Conservation (phyloP, 108 stramenopile genomes). For the Discostella pseudostelligera region DNA sequence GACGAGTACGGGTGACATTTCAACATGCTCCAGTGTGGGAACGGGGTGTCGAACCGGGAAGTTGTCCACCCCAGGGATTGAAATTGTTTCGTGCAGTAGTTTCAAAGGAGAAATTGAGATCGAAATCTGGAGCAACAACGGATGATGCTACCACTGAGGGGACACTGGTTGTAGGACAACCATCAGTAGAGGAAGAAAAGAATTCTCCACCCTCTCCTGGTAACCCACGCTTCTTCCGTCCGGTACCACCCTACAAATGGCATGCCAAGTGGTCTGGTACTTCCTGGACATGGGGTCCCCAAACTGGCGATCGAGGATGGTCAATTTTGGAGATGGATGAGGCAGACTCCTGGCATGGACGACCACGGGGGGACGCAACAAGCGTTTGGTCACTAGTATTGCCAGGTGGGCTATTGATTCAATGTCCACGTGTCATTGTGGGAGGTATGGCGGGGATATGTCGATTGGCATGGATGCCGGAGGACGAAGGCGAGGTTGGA, state of each 20-base stretch:
- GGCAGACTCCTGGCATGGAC: slow-evolving; percentile 82
- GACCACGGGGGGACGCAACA: slow-evolving; percentile 45
- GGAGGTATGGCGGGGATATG: slow-evolving; percentile 60
- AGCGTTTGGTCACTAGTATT: slow-evolving; percentile 71
- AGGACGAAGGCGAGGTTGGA: slow-evolving; percentile 57
- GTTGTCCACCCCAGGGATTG: slow-evolving; percentile 77
- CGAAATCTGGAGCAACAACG: too few relatives aligned
- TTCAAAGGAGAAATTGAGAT: slow-evolving; percentile 64
- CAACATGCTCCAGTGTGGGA: slow-evolving; percentile 89
- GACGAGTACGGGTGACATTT: slow-evolving; percentile 76
- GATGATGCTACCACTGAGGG: slow-evolving; percentile 24
- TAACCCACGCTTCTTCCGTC: slow-evolving; percentile 66
- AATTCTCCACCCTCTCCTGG: slow-evolving; percentile 48
- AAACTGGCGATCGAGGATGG: slow-evolving; percentile 82
- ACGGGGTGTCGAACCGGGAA: slow-evolving; percentile 70
- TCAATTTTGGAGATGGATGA: slow-evolving; percentile 74
- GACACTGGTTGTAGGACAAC: slow-evolving; percentile 50
- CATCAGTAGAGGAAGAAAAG: slow-evolving; percentile 61
- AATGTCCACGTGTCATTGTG: slow-evolving; percentile 68
- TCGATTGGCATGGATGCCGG: slow-evolving; percentile 80
- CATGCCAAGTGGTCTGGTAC: slow-evolving; percentile 81
- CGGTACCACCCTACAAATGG: slow-evolving; percentile 80
- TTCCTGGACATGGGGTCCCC: slow-evolving; percentile 83
- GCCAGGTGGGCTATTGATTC: slow-evolving; percentile 70
- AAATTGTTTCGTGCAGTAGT: slow-evolving; percentile 76